These are phyloP conservation scores for Wickerhamiella azymoides DNA, from an alignment of 805 yeast genomes.

Conservation along the genomic window DNA sequence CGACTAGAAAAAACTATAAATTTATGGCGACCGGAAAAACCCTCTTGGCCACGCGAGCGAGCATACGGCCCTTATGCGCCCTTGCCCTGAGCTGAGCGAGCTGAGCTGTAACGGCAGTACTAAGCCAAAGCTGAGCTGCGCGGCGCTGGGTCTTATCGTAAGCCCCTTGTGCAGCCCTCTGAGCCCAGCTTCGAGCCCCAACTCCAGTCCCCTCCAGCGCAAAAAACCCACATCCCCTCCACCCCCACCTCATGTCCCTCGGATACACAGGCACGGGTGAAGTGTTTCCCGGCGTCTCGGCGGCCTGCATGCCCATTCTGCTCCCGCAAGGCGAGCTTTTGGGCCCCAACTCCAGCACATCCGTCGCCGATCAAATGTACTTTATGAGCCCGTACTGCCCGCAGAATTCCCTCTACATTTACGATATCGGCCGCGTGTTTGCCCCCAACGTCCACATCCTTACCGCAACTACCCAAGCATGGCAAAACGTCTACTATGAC, in stretches of 20 bases:
- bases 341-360: not conserved
- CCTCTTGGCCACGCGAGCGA: too few species aligned
- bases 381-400: conserved; percentile 3
- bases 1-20: too few species aligned
- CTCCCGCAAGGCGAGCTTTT: not conserved
- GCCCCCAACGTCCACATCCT: not conserved
- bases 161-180: too few species aligned
- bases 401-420: conserved; percentile 1
- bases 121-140: too few species aligned
- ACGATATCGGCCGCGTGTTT: not conserved
- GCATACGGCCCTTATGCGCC: too few species aligned
- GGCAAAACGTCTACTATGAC: not conserved
- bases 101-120: too few species aligned
- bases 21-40: too few species aligned
- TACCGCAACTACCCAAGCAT: not conserved
- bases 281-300: not conserved
- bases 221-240: too few species aligned
- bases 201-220: too few species aligned
- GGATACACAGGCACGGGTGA: not conserved
- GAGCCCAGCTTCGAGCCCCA: too few species aligned
- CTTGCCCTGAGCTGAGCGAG: too few species aligned
- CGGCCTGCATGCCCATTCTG: conserved; percentile 5
- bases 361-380: not conserved
- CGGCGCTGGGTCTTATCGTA: too few species aligned
- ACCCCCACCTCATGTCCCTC: not conserved